These are phyloP conservation scores for Oropetium thomaeum DNA, from an alignment of 176 grass and related monocot genomes.

Conservation along the genomic window DNA sequence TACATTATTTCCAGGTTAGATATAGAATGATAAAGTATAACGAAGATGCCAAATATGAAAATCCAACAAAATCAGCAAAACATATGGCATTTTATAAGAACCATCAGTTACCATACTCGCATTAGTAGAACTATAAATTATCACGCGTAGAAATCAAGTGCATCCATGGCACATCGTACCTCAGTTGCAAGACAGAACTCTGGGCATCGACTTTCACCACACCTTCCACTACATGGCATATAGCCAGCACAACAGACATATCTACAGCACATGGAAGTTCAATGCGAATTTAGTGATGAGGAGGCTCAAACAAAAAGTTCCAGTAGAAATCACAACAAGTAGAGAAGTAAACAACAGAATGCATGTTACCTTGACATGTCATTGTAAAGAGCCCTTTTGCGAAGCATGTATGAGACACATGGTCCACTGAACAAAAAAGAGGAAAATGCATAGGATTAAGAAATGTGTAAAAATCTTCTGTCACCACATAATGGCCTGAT, in stretches of 20 bases:
- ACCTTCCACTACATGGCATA: conserved; percentile 88
- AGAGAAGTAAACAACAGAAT: neutral
- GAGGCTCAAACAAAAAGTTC: neutral
- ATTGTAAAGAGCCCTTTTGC: conserved; percentile 97
- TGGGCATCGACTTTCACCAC: conserved; percentile 87
- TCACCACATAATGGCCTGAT: conserved; percentile 16
- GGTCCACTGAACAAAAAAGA: conserved; percentile 65
- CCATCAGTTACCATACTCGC: neutral
- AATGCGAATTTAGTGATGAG: neutral
- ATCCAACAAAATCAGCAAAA: neutral
- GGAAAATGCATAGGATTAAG: conserved; percentile 16
- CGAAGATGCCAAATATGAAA: neutral
- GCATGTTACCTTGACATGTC: conserved; percentile 85
- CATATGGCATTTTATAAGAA: neutral
- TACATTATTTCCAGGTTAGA: neutral
- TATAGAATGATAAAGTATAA: conserved; percentile 1
- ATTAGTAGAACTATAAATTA: conserved; percentile 11
- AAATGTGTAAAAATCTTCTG: neutral
- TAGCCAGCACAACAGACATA: conserved; percentile 96
- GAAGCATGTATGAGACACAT: conserved; percentile 97
- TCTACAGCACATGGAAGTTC: conserved; percentile 28
- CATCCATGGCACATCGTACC: conserved; percentile 31
- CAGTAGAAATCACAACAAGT: neutral
- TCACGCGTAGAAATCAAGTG: neutral
- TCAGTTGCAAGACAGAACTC: conserved; percentile 94